Base-by-base conservation (phyloP, 2,329 filamentous ascomycete species). In the Aspergillus sp. region DNA sequence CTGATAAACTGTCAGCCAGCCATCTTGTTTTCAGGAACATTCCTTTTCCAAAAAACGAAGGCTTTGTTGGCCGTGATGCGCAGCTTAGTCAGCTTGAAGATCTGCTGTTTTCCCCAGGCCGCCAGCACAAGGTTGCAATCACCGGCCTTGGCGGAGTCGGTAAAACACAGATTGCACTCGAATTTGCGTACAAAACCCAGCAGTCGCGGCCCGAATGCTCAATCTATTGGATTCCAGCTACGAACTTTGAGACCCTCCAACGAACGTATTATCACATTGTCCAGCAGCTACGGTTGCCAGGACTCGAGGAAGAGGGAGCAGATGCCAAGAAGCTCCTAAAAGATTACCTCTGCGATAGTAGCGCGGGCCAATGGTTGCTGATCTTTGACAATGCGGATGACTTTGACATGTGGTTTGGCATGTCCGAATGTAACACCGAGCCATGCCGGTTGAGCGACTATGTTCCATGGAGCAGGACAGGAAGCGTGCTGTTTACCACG, bases 161-260 rank as follows among this genome's bases (percentile, higher is more conserved):
- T 30, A 73, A 73, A 55, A 66, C 71, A 5, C 69, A 73, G 48
- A 34, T 73, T 30, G 72, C 69, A 1, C 64, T 73, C 31, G 68
- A 72, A 45, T 60, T 69, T 30, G 65, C 67, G n/a, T 67, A 71
- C 54, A 64, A 60, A 11, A 48, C 66, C n/a, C 62, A 52, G 9
- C 13, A 56, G 17, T 25, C 19, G 31, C 9, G 15, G 23, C 19
- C 25, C 15, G 62, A 70, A 4, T 30, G 19, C 38, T 73, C 66
- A 25, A 60, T 72, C 7, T 74, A 74, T 56, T 74, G 71, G 71
- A 59, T 74, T n/a, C 65, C 70, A 53, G 68, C 67, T 38, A 70
- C 66, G 28, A 72, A 60, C 59, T 38, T 52, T 13, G 64, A 52
- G 23, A 61, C 15, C 3, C 38, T 69, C 38, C 56, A 68, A 19